Percentiles rank a stretch among this genome's conserved stretches.
phyloP scores from a whole-genome alignment of 1,139 yeast genomes.

The Geotrichum reessii region DNA sequence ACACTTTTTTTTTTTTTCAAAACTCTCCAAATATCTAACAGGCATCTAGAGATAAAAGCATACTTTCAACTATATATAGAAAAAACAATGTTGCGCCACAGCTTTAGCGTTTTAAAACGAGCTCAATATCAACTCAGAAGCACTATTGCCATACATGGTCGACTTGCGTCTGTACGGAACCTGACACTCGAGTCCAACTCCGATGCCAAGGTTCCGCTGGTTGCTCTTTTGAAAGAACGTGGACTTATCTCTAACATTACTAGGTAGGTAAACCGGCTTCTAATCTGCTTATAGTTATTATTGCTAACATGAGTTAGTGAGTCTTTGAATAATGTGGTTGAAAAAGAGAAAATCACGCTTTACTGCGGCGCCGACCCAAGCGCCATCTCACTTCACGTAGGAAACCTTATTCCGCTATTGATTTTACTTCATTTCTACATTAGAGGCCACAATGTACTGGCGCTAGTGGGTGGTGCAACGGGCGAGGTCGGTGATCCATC shows the following conservation, averaged over 20 bases:
- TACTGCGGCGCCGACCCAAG: slow-evolving; percentile 98
- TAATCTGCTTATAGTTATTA: not conserved
- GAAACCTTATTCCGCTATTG: slow-evolving; percentile 83
- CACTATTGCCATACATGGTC: not conserved
- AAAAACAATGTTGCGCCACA: not conserved
- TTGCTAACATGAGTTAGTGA: slow-evolving; percentile 25
- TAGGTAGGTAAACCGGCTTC: slow-evolving; percentile 1
- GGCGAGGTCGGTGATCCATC: slow-evolving; percentile 97
- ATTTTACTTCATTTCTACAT: slow-evolving; percentile 75
- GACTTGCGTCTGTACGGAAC: not conserved
- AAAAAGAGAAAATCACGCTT: slow-evolving; percentile 45
- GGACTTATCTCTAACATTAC: slow-evolving; percentile 14
- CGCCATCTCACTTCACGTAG: slow-evolving; percentile 82
- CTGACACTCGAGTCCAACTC: slow-evolving; percentile 4
- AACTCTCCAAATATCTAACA: not conserved
- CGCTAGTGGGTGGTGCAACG: slow-evolving; percentile 93
- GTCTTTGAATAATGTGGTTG: slow-evolving; percentile 38
- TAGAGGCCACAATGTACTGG: slow-evolving; percentile 76
- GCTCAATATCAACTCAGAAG: not conserved
- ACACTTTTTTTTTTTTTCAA: not conserved
- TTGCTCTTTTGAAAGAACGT: slow-evolving; percentile 12
- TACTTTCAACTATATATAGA: not conserved
- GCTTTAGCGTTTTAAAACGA: not conserved
- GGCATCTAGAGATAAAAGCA: not conserved
- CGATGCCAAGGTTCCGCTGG: slow-evolving; percentile 8